Evolutionary conservation across 1,139 yeast species (phyloP), one percentile per base, ranked within the genome.

Genomic region (Groenewaldozyma auringiensis): DNA sequence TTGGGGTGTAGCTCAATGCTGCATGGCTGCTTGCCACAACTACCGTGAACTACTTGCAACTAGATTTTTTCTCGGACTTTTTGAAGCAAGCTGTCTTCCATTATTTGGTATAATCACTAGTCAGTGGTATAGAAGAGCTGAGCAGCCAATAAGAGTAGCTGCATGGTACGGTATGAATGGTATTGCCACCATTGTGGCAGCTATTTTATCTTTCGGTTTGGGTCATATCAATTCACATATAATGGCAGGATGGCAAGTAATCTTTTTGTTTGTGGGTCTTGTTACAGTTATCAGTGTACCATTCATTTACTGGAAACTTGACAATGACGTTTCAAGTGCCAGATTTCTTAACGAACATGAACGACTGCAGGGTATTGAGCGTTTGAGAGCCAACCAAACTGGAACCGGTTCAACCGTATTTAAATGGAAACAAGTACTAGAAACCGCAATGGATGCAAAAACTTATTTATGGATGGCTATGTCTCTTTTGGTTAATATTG

Each of bases 281-380:
- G 38, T 34, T 21, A 42, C 45, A 14, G 22, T 43, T 20, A 32
- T 34, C 20, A 21, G 37, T 39, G 38, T 37, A 13, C 37, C 41
- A 16, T 18, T 43, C 6, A 39, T 43, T 22, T 72, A 79, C 71
- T 78, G 80, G 11, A 53, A 73, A 4, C 58, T 79, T 36, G 84
- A 84, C 2, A 78, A 76, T 55, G 65, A 68, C 35, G 81, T 81
- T 36, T 62, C 74, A n/a, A 60, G 64, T 27, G 81, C 83, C 2
- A 69, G 76, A 71, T 78, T 74, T 55, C 65, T 79, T 37, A 64
- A 65, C 11, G 71, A 68, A 8, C 66, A 70, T 31, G 85, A 81
- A 52, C 74, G 72, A 59, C 60, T 69, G 47, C 65, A 75, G 61
- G 74, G 72, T 22, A 70, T 75, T 40, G 77, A 76, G 40, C 65